These are phyloP conservation scores for Phytophthora brassicae DNA, from an alignment of 352 stramenopile genomes.

Conservation along the genomic window DNA sequence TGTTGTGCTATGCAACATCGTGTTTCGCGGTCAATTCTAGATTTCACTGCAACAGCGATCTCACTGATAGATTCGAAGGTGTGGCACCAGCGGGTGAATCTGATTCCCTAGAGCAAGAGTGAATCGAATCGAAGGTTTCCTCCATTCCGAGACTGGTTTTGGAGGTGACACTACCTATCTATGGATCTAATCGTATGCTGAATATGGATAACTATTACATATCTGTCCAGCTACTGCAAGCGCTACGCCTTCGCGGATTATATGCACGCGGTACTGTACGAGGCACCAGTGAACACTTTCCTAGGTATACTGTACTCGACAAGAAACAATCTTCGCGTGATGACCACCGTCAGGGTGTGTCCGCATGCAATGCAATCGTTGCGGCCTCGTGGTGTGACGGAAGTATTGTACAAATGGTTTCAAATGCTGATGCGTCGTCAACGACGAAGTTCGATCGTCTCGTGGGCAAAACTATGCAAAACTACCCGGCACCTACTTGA, in stretches of 20 bases:
- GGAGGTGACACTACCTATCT: constrained; percentile 22
- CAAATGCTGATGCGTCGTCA: constrained; percentile 24
- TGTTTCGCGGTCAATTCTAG: constrained; percentile 28
- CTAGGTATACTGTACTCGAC: neutral
- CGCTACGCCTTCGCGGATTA: constrained; percentile 15
- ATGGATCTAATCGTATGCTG: constrained; percentile 24
- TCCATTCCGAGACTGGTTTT: constrained; percentile 27
- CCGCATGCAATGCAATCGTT: neutral
- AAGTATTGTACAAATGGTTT: neutral
- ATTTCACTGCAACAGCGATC: constrained; percentile 26
- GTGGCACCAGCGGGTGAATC: neutral
- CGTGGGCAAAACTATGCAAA: neutral
- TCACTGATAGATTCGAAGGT: constrained; percentile 22
- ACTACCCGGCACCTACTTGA: constrained; percentile 9
- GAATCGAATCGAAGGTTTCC: constrained; percentile 1
- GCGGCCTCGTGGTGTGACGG: neutral
- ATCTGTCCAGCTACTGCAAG: constrained; percentile 25
- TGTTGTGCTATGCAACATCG: too few relatives aligned
- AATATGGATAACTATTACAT: constrained; percentile 43
- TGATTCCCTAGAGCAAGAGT: neutral
- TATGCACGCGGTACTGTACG: constrained; percentile 21
- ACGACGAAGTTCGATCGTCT: constrained; percentile 17
- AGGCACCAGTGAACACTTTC: constrained; percentile 25
- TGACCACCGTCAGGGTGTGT: neutral
- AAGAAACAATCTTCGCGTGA: neutral